Evolutionary conservation across 805 yeast genomes (phyloP).

Genomic region (Suhomyces kilbournensis): DNA sequence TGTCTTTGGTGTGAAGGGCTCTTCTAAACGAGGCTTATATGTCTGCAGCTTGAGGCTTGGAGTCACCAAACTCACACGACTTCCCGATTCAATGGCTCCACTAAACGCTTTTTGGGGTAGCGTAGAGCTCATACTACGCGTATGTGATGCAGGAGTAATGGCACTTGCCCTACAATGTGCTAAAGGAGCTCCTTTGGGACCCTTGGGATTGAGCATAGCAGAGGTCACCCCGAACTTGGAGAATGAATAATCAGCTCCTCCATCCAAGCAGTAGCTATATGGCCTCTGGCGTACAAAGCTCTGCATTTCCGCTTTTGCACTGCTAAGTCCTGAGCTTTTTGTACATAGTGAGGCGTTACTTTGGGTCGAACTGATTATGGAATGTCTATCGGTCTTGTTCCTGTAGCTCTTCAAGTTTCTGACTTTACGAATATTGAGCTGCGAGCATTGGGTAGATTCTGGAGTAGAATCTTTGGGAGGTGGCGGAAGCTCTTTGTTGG

Average conservation of each 20-base stretch:
- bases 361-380: not conserved
- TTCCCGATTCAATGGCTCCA: not conserved
- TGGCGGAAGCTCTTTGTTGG: slow-evolving; percentile 4
- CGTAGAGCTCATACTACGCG: not conserved
- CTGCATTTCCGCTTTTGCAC: slow-evolving; percentile 14
- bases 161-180: not conserved
- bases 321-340: not conserved
- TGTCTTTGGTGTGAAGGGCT: not conserved
- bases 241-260: slow-evolving; percentile 18
- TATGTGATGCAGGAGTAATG: not conserved
- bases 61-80: not conserved
- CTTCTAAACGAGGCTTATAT: not conserved
- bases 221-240: slow-evolving; percentile 1
- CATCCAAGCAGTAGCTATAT: slow-evolving; percentile 25
- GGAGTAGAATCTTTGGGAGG: not conserved
- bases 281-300: slow-evolving; percentile 24
- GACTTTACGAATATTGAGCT: slow-evolving; percentile 3
- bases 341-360: not conserved
- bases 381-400: not conserved
- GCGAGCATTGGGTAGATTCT: too few species aligned
- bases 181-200: not conserved
- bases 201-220: not conserved
- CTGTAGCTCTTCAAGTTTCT: slow-evolving; percentile 8
- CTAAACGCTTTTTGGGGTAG: not conserved
- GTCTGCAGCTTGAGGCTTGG: not conserved